These are phyloP conservation scores for Bryopsis sp. DNA, from an alignment of 139 green algal species.

Conservation along the genomic window DNA sequence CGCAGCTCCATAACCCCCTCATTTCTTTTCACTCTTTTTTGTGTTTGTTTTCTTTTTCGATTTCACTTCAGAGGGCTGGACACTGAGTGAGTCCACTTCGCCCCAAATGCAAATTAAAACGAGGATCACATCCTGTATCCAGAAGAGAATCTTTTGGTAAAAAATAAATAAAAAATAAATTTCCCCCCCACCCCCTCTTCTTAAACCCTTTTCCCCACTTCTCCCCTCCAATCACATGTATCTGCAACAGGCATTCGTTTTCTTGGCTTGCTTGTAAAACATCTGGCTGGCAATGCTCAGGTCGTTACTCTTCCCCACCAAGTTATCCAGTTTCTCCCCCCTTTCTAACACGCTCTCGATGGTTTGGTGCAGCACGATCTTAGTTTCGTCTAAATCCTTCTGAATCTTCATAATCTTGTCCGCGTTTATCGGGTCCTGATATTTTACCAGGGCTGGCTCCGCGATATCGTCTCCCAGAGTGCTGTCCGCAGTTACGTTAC, in stretches of 20 bases:
- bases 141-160: no score
- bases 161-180: no score
- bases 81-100: no score
- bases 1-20: no score
- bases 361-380: slow-evolving; percentile 90
- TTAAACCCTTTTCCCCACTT: neutral
- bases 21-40: no score
- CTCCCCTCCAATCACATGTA: slow-evolving; percentile 64
- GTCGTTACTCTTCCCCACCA: slow-evolving; percentile 94
- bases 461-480: slow-evolving; percentile 34
- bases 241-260: slow-evolving; percentile 80
- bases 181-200: no score
- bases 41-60: no score
- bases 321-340: slow-evolving; percentile 92
- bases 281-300: slow-evolving; percentile 94
- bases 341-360: slow-evolving; percentile 95
- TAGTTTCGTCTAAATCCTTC: slow-evolving; percentile 91
- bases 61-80: no score
- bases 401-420: slow-evolving; percentile 98
- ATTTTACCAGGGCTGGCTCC: slow-evolving; percentile 72
- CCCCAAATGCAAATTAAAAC: no score
- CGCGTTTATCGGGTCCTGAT: slow-evolving; percentile 84
- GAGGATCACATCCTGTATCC: no score
- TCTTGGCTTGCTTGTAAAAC: slow-evolving; percentile 87
- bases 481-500: neutral